A percentile compares a stretch with the other conserved stretches of the same genome.
Conservation (phyloP, 2,329 filamentous ascomycete species). For the Aureobasidium sp. region DNA sequence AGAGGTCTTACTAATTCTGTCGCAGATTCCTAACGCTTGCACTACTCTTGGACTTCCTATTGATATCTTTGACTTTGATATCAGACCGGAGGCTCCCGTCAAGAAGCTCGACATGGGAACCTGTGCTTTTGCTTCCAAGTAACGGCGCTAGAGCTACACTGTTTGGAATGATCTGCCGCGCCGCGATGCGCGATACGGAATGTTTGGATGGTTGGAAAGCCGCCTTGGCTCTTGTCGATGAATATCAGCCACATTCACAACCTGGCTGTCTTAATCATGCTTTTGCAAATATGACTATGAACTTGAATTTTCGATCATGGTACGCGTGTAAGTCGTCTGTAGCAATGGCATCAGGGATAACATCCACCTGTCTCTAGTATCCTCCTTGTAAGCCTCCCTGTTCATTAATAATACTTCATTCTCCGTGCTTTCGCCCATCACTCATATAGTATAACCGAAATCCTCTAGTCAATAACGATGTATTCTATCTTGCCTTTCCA, state of each 20-base stretch:
- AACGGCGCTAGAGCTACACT: neutral
- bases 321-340: neutral
- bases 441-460: neutral
- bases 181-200: neutral
- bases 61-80: conserved; percentile 94
- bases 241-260: neutral
- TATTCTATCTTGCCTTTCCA: neutral
- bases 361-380: neutral
- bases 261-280: neutral
- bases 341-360: neutral
- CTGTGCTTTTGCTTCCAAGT: conserved; percentile 56
- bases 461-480: neutral
- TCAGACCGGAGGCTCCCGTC: conserved; percentile 58
- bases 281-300: neutral
- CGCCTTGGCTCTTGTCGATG: too few species aligned
- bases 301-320: neutral
- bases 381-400: neutral
- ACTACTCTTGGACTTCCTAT: conserved; percentile 83
- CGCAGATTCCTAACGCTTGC: conserved; percentile 71
- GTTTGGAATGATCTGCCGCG: neutral
- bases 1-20: too few species aligned
- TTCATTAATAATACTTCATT: neutral
- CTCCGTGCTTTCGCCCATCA: neutral
- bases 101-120: conserved; percentile 60
- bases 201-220: neutral